These are phyloP conservation scores for Fraxinus sp. DNA, from an alignment of 305 asterid species.

Conservation along the genomic window DNA sequence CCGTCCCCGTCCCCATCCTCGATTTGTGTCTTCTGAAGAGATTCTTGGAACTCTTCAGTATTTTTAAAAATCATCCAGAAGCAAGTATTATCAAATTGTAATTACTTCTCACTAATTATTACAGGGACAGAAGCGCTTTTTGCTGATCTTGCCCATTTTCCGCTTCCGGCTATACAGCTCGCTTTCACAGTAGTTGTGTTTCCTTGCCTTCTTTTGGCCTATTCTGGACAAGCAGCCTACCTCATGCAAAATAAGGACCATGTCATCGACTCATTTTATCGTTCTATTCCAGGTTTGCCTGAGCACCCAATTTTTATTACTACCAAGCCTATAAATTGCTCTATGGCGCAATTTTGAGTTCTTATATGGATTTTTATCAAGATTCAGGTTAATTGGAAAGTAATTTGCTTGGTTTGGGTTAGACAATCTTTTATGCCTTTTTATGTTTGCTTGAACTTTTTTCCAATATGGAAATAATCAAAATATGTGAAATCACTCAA, in stretches of 20 bases:
- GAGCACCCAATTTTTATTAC: constrained; percentile 8
- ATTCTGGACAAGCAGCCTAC: constrained; percentile 98
- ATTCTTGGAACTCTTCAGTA: background rate
- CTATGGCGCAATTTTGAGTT: background rate
- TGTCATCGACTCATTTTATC: constrained; percentile 81
- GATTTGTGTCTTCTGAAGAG: background rate
- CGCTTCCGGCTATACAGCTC: constrained; percentile 85
- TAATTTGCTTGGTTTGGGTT: background rate
- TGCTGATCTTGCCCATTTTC: constrained; percentile 96
- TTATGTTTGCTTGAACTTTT: background rate
- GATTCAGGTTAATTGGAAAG: background rate
- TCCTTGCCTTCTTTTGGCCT: constrained; percentile 95
- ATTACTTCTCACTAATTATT: constrained; percentile 27
- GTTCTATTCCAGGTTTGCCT: constrained; percentile 86
- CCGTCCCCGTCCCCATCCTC: no score
- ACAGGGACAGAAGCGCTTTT: constrained; percentile 98
- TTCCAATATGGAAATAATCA: background rate
- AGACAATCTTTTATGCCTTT: background rate
- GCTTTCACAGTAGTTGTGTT: constrained; percentile 88
- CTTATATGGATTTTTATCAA: background rate
- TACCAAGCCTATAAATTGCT: background rate
- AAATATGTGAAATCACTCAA: background rate
- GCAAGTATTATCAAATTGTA: constrained; percentile 14
- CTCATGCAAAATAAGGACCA: constrained; percentile 73
- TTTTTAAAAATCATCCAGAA: background rate